phyloP scores from a whole-genome alignment of 345 rosid species.

The Acer yangbiense region DNA sequence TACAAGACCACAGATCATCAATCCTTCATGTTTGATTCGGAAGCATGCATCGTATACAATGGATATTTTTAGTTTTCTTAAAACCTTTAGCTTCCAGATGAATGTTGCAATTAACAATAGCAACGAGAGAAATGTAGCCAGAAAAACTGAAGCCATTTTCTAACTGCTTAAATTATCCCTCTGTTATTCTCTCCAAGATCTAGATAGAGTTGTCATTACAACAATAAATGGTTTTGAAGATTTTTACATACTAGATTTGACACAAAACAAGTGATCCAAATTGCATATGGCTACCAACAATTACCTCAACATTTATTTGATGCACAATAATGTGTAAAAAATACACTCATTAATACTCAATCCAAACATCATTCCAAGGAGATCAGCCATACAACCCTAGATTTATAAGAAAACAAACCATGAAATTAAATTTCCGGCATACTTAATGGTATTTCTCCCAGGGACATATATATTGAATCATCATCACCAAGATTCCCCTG shows the following conservation, averaged over 20 bases:
- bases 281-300: neutral
- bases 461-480: constrained; percentile 94
- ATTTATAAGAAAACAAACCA: constrained; percentile 30
- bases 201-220: neutral
- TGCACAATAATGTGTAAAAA: constrained; percentile 1
- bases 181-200: neutral
- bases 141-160: neutral
- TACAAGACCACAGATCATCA: neutral
- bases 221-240: neutral
- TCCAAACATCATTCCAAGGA: constrained; percentile 14
- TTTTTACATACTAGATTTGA: neutral
- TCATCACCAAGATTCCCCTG: constrained; percentile 80
- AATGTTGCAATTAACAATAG: neutral
- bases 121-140: neutral
- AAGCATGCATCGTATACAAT: neutral
- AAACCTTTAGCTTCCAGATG: neutral
- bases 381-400: constrained; percentile 27
- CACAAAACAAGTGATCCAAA: neutral
- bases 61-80: no score
- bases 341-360: constrained; percentile 10
- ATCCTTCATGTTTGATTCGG: neutral
- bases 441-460: constrained; percentile 96
- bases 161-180: neutral
- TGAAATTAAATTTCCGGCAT: constrained; percentile 40
- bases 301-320: constrained; percentile 17